Base-by-base conservation (phyloP, 257 asterid genomes). In the Ocimum tenuiflorum region DNA sequence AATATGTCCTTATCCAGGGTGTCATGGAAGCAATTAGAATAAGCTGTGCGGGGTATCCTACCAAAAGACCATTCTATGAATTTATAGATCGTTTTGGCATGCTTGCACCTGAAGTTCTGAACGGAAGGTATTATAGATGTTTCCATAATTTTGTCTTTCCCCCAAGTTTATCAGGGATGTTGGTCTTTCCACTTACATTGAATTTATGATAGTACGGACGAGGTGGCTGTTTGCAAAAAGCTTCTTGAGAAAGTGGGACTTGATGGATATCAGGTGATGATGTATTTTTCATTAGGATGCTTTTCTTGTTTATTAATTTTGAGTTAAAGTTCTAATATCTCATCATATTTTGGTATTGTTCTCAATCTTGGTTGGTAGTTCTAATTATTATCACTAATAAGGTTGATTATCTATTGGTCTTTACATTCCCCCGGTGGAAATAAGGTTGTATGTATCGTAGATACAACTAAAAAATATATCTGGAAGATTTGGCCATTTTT, bases 1-100 rank as follows among this genome's bases (percentile, higher is more conserved):
- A 42, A 4, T 18, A 14, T 41, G 31, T 60, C 55, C 41, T 15
- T 49, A 67, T 74, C 52, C 82, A 94, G 99, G 99, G 99, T 76
- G 99, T 94, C 73, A 83, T 94, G 96, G 99, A 94, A 77, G 99
- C 99, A 49, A 94, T 94, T 74, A 88, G 99, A 84, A 94, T 94
- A 45, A 94, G 99, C 76, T 85, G 91, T 77, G 99, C 99, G 55
- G 99, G 99, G 50, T 94, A 90, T 81, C 99, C 97, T 38, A 94
- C 99, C 43, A 87, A 92, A 78, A 87, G 82, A 75, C 91, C 85
- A 11, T 94, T 94, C 70, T 68, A 70, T 76, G 99, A 94, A 76
- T 94, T 94, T 80, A 69, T 85, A 15, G 95, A 88, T 75, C 95
- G 99, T 59, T 94, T 94, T 76, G 94, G 96, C 56, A 81, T 94